Percentiles rank a stretch among this genome's conserved stretches.
Evolutionary conservation across 768 basidiomycete species (phyloP).

Genomic region (Tylopilus plumbeoviolaceoides): DNA sequence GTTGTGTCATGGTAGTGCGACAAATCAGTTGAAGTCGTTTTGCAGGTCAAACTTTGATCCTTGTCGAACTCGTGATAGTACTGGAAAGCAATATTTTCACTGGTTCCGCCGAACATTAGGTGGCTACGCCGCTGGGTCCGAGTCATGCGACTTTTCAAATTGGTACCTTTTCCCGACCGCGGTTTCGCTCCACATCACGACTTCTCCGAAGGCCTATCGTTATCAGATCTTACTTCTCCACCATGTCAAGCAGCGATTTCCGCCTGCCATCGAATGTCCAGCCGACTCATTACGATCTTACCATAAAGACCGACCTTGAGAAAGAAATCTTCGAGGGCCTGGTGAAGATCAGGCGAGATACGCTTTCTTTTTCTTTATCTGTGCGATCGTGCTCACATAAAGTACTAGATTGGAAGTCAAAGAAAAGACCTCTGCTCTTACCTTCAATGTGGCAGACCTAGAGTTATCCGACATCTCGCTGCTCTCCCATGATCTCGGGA

Average conservation of each 20-base stretch:
- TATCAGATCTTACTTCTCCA: conserved; percentile 7
- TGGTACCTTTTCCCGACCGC: neutral
- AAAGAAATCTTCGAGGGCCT: conserved; percentile 72
- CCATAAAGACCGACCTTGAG: conserved; percentile 78
- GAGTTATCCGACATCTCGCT: conserved; percentile 54
- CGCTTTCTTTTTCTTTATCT: neutral
- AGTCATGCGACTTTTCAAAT: neutral
- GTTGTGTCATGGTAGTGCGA: neutral
- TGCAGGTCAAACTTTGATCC: too few relatives aligned
- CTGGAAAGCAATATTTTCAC: too few relatives aligned
- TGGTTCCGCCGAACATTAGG: too few relatives aligned
- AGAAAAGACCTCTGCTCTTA: conserved; percentile 54
- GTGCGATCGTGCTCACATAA: neutral
- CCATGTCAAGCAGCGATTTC: conserved; percentile 19
- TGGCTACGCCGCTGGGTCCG: conserved; percentile 1
- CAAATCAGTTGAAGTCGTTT: too few relatives aligned
- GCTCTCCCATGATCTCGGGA: conserved; percentile 50
- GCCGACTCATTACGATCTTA: conserved; percentile 75
- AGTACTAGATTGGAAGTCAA: conserved; percentile 55
- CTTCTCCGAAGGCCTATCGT: neutral
- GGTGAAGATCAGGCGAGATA: conserved; percentile 60
- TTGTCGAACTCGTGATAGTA: neutral
- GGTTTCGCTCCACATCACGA: neutral
- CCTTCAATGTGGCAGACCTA: conserved; percentile 63
- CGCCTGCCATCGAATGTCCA: conserved; percentile 66